A percentile compares a stretch with the other conserved stretches of the same genome.
phyloP scores from a whole-genome alignment of 2,329 filamentous ascomycete genomes.

The Fusarium pininemorale region DNA sequence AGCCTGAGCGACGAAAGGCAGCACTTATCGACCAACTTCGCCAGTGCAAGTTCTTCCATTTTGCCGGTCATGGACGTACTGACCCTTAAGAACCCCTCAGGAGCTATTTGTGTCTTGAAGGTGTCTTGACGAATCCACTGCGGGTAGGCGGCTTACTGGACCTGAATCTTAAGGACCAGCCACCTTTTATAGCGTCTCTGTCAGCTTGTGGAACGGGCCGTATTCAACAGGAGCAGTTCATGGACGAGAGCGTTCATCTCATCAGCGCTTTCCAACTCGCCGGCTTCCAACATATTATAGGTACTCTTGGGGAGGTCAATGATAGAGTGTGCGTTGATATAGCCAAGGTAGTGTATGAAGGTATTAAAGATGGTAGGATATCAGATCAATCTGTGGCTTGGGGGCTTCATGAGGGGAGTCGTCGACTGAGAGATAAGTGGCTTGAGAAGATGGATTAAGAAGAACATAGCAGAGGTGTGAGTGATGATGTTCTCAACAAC shows the following conservation, averaged over 20 bases:
- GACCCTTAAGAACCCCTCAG: background rate
- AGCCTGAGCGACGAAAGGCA: background rate
- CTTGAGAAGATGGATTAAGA: background rate
- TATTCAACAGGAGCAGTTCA: background rate
- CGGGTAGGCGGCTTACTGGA: background rate
- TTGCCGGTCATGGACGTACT: background rate
- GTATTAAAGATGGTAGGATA: background rate
- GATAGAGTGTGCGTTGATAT: background rate
- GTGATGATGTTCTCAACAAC: fast-evolving
- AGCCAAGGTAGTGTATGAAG: background rate
- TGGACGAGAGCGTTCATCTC: background rate
- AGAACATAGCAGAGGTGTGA: fast-evolving
- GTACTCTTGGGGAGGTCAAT: background rate
- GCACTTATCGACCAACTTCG: background rate
- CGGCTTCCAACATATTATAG: background rate
- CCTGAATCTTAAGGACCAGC: background rate
- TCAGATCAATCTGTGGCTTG: background rate
- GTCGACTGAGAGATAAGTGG: background rate
- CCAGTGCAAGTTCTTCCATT: background rate
- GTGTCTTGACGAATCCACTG: background rate
- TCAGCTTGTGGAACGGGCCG: background rate
- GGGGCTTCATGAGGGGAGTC: background rate
- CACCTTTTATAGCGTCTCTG: background rate
- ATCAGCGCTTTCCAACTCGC: background rate
- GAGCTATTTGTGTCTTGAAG: background rate